phyloP scores from a whole-genome alignment of 305 asterid genomes.

The Fraxinus baroniana region DNA sequence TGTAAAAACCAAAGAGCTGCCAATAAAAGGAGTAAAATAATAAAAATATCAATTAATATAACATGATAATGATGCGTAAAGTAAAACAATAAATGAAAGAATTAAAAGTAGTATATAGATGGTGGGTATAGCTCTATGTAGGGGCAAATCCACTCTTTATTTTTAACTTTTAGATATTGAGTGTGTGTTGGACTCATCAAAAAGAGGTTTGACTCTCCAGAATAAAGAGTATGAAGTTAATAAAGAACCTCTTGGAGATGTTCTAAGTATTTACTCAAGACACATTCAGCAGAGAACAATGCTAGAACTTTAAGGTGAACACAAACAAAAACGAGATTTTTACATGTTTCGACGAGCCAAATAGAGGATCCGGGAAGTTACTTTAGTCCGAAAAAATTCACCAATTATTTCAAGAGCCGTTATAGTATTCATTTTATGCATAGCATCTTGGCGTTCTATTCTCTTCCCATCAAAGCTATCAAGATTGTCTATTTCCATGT shows the following conservation, averaged over 20 bases:
- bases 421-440: conserved; percentile 68
- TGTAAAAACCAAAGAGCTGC: not conserved
- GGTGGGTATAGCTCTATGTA: not conserved
- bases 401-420: conserved; percentile 83
- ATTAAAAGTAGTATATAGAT: not conserved
- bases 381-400: conserved; percentile 63
- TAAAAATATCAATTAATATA: not conserved
- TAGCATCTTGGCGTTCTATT: conserved; percentile 58
- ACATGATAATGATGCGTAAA: not conserved
- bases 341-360: conserved; percentile 87
- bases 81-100: not conserved
- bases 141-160: not conserved
- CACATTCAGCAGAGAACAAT: not conserved
- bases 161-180: not conserved
- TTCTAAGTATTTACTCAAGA: conserved; percentile 16
- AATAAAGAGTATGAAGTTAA: not conserved
- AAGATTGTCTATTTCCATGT: conserved; percentile 68
- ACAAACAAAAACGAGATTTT: conserved; percentile 30
- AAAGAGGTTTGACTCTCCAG: not conserved
- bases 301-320: conserved; percentile 11
- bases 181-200: not conserved
- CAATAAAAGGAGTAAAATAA: not conserved
- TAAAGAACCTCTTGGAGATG: not conserved
- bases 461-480: conserved; percentile 59
- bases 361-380: conserved; percentile 67